Base-by-base conservation (phyloP, 192 early-diverging fungal genomes). In the Coemansia asiatica region DNA sequence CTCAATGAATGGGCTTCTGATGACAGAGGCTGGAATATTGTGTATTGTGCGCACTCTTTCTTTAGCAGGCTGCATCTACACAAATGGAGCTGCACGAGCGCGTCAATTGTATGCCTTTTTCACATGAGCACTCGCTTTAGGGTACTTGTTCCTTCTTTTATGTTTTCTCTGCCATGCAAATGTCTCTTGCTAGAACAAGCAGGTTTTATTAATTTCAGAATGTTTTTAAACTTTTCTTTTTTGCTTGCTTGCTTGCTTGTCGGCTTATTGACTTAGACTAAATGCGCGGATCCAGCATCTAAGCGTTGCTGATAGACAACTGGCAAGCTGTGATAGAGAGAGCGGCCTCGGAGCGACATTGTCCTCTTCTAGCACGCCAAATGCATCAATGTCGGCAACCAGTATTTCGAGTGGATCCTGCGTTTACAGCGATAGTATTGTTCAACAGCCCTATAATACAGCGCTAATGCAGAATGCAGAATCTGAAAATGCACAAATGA, bases 211-310 rank as follows among this genome's bases (percentile, higher is more conserved):
- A 6, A 36, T 10, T 6, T 10, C 8, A 36, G 35, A 36, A 36
- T n/a, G n/a, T 55, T 25, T 56, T 35, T 31, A 0, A 13, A 13
- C 40, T 18, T 47, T 48, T 18, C 29, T 48, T 19, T n/a, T 56
- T 40, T 40, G n/a, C 22, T 1, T 18, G 15, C 19, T 47, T 48
- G n/a, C n/a, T n/a, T 19, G 6, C 47, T 40, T 40, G n/a, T 15
- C 0, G 6, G 15, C 19, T 27, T 18, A 18, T 8, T 28, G 46
- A 2, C 65, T 19, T 77, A 77, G 75, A 12, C 62, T 79, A 10
- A 79, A 79, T 36, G 72, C 72, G 57, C 71, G 72, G 8, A 74
- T 79, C 35, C 68, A 68, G 10, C 63, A 56, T 4, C 40, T 79
- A 47, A 62, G 63, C n/a, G 35, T 68, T 8, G 35, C 67, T 19